These are phyloP conservation scores for Primulina huaijiensis DNA, from an alignment of 257 asterid species.

Conservation along the genomic window DNA sequence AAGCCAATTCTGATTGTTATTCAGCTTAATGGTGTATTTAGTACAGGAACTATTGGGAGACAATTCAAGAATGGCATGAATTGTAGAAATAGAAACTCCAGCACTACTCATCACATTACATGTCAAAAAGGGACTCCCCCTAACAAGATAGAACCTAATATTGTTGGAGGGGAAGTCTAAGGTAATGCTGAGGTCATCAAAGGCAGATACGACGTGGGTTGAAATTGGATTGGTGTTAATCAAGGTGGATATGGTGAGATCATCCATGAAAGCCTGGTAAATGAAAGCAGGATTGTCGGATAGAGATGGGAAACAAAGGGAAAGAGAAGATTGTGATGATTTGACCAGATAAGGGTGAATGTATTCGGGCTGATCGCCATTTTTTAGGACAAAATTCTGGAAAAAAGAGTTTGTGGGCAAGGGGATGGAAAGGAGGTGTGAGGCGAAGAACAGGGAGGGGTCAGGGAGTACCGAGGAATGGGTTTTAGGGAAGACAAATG, in stretches of 20 bases:
- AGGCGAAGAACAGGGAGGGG: constrained; percentile 67
- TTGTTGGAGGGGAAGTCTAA: constrained; percentile 66
- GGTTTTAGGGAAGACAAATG: constrained; percentile 70
- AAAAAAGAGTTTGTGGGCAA: constrained; percentile 87
- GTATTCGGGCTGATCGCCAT: constrained; percentile 87
- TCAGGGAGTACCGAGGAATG: constrained; percentile 82
- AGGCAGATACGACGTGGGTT: constrained; percentile 58
- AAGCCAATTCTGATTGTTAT: constrained; percentile 79
- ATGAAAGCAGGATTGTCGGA: constrained; percentile 53
- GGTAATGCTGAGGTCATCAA: constrained; percentile 71
- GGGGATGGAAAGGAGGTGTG: constrained; percentile 58
- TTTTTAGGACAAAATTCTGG: constrained; percentile 73
- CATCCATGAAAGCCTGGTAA: constrained; percentile 59
- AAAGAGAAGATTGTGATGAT: constrained; percentile 55
- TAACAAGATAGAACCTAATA: constrained; percentile 67
- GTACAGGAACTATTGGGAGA: constrained; percentile 48
- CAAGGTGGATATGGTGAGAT: constrained; percentile 52
- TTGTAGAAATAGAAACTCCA: constrained; percentile 61
- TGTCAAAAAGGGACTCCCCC: constrained; percentile 88
- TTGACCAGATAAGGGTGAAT: constrained; percentile 73
- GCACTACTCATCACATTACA: constrained; percentile 40
- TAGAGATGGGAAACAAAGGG: constrained; percentile 66
- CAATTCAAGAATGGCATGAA: constrained; percentile 68
- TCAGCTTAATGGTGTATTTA: constrained; percentile 63
- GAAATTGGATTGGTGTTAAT: constrained; percentile 43